A percentile compares a stretch with the other conserved stretches of the same genome.
Evolutionary conservation across 176 grass and related monocot genomes (phyloP).

Genomic region (Eleusine coracana): DNA sequence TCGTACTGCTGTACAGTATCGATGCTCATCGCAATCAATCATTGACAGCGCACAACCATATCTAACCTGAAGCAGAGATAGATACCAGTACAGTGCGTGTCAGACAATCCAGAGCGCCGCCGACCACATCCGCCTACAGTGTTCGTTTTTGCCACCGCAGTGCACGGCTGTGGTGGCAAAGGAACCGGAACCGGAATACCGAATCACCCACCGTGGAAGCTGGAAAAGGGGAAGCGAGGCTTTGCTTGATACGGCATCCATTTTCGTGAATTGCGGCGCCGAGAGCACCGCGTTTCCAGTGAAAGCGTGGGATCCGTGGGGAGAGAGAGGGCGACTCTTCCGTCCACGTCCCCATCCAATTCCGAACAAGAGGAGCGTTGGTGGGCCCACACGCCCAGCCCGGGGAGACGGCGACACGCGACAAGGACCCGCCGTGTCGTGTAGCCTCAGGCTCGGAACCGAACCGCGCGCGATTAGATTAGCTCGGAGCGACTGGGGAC

Average conservation of each 20-base stretch:
- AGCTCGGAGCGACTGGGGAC: background rate
- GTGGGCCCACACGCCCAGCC: background rate
- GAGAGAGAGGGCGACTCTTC: background rate
- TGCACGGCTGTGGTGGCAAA: background rate
- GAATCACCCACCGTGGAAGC: slow-evolving; percentile 4
- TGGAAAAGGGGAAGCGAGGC: background rate
- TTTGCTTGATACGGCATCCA: background rate
- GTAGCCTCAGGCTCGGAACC: too few relatives aligned
- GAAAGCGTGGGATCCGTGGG: background rate
- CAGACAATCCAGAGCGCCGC: too few relatives aligned
- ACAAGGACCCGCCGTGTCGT: background rate
- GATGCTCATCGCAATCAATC: background rate
- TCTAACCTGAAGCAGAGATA: background rate
- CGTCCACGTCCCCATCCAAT: background rate
- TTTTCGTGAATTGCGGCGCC: background rate
- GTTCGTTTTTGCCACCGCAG: too few relatives aligned
- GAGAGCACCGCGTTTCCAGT: background rate
- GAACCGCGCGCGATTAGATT: background rate
- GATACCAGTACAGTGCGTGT: too few relatives aligned
- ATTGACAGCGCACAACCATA: background rate
- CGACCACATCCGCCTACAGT: background rate
- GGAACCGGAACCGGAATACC: too few relatives aligned
- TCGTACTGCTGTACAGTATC: background rate
- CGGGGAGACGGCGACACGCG: background rate
- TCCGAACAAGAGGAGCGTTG: background rate